These are phyloP conservation scores for Papiliotrema flavescens DNA, from an alignment of 1,284 basidiomycete species.

Conservation along the genomic window DNA sequence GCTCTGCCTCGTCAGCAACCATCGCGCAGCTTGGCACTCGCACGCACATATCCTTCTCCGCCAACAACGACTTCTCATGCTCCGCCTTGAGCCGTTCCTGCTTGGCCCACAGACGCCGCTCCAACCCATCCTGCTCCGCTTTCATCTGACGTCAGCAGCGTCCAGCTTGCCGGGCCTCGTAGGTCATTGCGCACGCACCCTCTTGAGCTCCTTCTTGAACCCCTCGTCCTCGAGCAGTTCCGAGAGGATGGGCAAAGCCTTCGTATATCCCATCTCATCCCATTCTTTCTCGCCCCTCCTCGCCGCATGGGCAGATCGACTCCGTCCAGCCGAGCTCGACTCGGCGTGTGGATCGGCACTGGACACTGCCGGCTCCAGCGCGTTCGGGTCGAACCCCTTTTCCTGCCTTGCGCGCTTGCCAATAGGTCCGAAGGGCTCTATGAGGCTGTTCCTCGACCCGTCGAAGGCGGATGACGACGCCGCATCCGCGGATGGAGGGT, in stretches of 20 bases:
- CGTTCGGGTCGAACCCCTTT: not conserved
- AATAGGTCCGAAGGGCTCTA: constrained; percentile 41
- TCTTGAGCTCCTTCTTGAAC: constrained; percentile 36
- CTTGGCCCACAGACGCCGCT: constrained; percentile 41
- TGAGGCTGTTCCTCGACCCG: constrained; percentile 15
- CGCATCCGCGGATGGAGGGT: constrained; percentile 4
- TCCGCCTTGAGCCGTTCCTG: constrained; percentile 42
- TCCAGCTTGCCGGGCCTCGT: not conserved
- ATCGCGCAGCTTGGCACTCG: not conserved
- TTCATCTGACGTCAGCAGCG: constrained; percentile 37
- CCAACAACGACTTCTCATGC: constrained; percentile 22
- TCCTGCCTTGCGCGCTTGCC: constrained; percentile 1
- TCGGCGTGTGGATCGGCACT: not conserved
- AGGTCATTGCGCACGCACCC: constrained; percentile 33
- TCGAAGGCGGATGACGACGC: not conserved
- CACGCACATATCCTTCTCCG: constrained; percentile 38
- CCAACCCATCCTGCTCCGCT: constrained; percentile 39
- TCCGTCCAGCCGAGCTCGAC: not conserved
- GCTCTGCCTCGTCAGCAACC: constrained; percentile 18
- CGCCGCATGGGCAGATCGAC: not conserved
- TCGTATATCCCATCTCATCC: constrained; percentile 22
- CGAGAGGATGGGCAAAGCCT: constrained; percentile 34
- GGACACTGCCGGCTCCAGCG: not conserved
- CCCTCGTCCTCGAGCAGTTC: constrained; percentile 32
- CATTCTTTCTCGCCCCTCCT: constrained; percentile 17